Conservation (phyloP, 495 filamentous ascomycete genomes). For the Cladorrhinum samala region DNA sequence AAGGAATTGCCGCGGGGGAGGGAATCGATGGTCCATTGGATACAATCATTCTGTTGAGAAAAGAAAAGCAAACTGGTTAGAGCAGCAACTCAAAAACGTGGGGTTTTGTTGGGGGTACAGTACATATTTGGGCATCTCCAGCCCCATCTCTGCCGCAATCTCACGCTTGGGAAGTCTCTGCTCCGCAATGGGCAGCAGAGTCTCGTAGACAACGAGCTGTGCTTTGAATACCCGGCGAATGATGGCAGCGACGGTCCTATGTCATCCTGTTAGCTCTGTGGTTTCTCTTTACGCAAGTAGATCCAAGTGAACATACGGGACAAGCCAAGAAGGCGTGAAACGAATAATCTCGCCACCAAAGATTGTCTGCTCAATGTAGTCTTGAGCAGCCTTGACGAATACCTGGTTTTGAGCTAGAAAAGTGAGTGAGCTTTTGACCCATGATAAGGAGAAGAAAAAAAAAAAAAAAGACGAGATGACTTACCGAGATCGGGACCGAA, state of each 20-base stretch:
- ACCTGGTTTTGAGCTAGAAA: slow-evolving; percentile 11
- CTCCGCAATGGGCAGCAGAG: slow-evolving; percentile 9
- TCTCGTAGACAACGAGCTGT: slow-evolving; percentile 9
- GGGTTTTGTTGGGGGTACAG: neutral
- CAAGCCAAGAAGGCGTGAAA: slow-evolving; percentile 6
- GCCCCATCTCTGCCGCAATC: neutral
- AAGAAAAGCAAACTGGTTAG: neutral
- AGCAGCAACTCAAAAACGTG: neutral
- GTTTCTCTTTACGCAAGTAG: neutral
- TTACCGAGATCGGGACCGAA: slow-evolving; percentile 5
- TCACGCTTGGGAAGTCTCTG: slow-evolving; percentile 6
- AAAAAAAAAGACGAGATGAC: neutral
- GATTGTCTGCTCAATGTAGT: slow-evolving; percentile 16
- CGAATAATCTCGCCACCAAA: slow-evolving; percentile 15
- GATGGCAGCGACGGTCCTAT: neutral
- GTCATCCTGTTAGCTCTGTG: neutral
- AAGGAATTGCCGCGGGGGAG: slow-evolving; percentile 13
- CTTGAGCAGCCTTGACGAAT: slow-evolving; percentile 14
- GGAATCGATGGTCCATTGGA: slow-evolving; percentile 36
- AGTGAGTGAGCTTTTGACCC: neutral
- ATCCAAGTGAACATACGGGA: slow-evolving; percentile 2
- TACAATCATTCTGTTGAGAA: slow-evolving; percentile 3
- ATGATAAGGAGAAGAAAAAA: neutral
- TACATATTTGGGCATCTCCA: slow-evolving; percentile 17
- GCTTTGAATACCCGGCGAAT: slow-evolving; percentile 2